Percentiles rank a stretch among this genome's conserved stretches.
These are phyloP conservation scores for Corrigiola litoralis DNA, from an alignment of 179 eudicot genomes.

Conservation along the genomic window DNA sequence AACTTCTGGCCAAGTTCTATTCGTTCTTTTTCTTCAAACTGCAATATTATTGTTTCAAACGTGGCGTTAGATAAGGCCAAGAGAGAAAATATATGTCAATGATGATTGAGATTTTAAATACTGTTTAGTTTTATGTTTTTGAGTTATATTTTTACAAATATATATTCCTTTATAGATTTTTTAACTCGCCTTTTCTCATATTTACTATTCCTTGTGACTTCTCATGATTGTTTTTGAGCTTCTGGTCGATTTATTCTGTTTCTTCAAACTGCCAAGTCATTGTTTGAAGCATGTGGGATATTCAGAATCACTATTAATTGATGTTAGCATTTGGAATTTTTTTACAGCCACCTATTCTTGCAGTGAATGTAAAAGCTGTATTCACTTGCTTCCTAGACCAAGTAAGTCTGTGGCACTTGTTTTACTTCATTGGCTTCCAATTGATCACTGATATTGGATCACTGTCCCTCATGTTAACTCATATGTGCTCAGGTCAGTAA, in stretches of 20 bases:
- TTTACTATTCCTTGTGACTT: neutral
- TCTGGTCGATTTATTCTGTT: no score
- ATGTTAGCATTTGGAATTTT: slow-evolving; percentile 1
- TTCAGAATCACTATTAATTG: neutral
- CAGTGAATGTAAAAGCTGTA: slow-evolving; percentile 78
- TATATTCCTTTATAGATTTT: no score
- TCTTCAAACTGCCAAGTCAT: neutral
- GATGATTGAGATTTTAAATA: no score
- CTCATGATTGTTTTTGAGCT: no score
- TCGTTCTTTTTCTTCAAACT: no score
- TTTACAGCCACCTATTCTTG: slow-evolving; percentile 82
- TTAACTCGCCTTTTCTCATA: neutral
- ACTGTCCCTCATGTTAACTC: neutral
- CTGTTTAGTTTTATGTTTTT: no score
- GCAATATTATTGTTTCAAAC: no score
- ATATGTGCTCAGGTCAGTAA: slow-evolving; percentile 61
- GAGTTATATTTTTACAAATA: no score
- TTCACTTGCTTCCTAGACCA: slow-evolving; percentile 94
- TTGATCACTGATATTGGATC: neutral
- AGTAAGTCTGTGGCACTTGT: slow-evolving; percentile 44
- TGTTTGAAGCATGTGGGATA: neutral
- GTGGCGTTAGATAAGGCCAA: no score
- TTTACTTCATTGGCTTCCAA: slow-evolving; percentile 13
- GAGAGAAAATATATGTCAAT: no score
- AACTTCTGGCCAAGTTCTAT: no score